Conservation (phyloP, 306 rosid species). For the Adenanthera pavonina region DNA sequence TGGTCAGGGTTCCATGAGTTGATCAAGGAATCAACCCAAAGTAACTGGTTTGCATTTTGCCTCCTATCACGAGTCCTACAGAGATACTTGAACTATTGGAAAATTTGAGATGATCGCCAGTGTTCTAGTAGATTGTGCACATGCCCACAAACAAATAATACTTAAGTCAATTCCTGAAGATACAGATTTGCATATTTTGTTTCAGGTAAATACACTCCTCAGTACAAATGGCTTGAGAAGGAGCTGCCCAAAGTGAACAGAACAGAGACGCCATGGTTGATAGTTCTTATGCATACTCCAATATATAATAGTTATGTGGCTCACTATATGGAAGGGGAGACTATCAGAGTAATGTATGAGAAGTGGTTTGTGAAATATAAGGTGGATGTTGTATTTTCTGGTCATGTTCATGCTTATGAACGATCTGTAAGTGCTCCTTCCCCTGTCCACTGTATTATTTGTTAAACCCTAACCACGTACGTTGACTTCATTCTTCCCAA, state of each 20-base stretch:
- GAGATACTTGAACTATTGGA: not conserved
- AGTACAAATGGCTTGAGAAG: constrained; percentile 49
- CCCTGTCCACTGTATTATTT: not conserved
- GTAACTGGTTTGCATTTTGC: not conserved
- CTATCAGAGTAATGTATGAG: constrained; percentile 63
- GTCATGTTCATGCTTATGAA: constrained; percentile 75
- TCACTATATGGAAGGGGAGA: constrained; percentile 65
- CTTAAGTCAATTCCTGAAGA: not conserved
- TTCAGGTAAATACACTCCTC: constrained; percentile 61
- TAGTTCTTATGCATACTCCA: constrained; percentile 55
- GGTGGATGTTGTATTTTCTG: constrained; percentile 63
- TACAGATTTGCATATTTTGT: not conserved
- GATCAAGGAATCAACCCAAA: not conserved
- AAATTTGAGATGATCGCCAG: not conserved
- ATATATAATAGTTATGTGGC: constrained; percentile 44
- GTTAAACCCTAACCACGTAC: not conserved
- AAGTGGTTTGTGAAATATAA: constrained; percentile 57
- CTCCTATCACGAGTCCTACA: not conserved
- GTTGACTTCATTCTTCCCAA: no score
- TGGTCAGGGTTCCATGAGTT: not conserved
- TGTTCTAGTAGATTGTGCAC: not conserved
- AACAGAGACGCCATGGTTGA: constrained; percentile 61
- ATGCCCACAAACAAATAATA: not conserved
- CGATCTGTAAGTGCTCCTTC: constrained; percentile 50
- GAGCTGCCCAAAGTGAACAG: constrained; percentile 57